phyloP scores from a whole-genome alignment of 148 eudicot species.

The Silene conica region DNA sequence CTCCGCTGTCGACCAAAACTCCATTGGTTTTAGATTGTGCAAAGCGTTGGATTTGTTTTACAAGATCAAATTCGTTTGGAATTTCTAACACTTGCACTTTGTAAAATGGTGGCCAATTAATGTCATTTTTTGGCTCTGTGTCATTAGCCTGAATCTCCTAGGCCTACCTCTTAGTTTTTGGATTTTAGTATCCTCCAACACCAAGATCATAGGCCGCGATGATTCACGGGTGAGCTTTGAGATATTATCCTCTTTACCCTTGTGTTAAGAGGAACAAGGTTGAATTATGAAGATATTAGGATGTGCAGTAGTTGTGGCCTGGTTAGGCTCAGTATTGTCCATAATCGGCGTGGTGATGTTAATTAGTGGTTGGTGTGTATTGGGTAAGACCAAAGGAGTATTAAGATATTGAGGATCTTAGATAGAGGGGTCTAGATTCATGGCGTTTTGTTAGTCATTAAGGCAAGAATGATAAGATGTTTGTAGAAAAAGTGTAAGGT shows the following conservation, averaged over 20 bases:
- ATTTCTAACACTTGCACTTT: constrained; percentile 24
- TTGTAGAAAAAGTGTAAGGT: too few species aligned
- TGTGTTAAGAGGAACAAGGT: too few species aligned
- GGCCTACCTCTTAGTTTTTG: constrained; percentile 33
- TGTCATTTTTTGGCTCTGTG: not conserved
- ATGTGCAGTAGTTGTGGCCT: not conserved
- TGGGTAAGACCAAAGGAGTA: not conserved
- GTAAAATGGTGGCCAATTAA: not conserved
- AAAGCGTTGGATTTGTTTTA: constrained; percentile 23
- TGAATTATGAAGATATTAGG: too few species aligned
- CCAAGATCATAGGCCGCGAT: not conserved
- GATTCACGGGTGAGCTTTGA: too few species aligned
- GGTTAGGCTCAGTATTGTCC: not conserved
- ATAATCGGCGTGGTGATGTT: not conserved
- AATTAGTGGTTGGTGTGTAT: not conserved
- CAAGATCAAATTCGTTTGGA: constrained; percentile 20
- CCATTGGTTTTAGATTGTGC: not conserved
- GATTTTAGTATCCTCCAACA: not conserved
- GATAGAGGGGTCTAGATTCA: too few species aligned
- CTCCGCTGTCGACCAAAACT: constrained; percentile 13
- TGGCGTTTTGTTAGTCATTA: too few species aligned
- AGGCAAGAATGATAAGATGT: too few species aligned
- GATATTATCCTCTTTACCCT: too few species aligned
- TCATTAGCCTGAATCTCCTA: constrained; percentile 33
- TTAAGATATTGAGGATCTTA: not conserved